Conservation (phyloP, 495 filamentous ascomycete genomes). For the Aspergillus hancockii region DNA sequence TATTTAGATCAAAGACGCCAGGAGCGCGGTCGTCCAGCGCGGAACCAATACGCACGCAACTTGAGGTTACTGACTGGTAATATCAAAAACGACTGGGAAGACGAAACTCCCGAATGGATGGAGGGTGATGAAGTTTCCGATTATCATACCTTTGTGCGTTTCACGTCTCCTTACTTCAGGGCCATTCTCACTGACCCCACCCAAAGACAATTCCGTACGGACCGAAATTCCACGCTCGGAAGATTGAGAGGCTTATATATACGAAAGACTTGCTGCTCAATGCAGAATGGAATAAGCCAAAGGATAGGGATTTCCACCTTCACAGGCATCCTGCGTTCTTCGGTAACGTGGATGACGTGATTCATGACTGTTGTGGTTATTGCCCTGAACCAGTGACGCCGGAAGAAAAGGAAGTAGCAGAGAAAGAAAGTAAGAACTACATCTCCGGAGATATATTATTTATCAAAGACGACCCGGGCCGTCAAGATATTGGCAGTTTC, state of each 20-base stretch:
- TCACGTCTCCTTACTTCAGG: not conserved
- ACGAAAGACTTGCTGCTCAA: conserved; percentile 81
- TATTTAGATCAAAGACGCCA: conserved; percentile 65
- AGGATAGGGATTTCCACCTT: conserved; percentile 68
- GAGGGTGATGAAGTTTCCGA: conserved; percentile 70
- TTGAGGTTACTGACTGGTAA: conserved; percentile 48
- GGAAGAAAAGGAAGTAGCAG: conserved; percentile 67
- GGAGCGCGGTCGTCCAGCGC: conserved; percentile 66
- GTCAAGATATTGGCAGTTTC: conserved; percentile 72
- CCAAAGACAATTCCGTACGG: conserved; percentile 71
- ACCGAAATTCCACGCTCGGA: conserved; percentile 63
- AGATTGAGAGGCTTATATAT: conserved; percentile 76
- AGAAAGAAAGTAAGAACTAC: conserved; percentile 71
- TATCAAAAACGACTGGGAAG: conserved; percentile 69
- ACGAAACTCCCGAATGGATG: conserved; percentile 82
- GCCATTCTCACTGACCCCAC: not conserved
- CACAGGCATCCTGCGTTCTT: conserved; percentile 81
- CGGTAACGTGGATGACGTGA: conserved; percentile 64
- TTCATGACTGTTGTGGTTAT: conserved; percentile 75
- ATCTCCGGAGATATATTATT: conserved; percentile 70
- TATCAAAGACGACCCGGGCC: conserved; percentile 75
- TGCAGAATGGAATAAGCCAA: conserved; percentile 78
- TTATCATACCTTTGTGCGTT: conserved; percentile 67
- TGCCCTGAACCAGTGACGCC: conserved; percentile 68
- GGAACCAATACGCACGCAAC: conserved; percentile 19